Evolutionary conservation across 164 flowering plant species (phyloP).

Genomic region (Paratinospora sagittata): DNA sequence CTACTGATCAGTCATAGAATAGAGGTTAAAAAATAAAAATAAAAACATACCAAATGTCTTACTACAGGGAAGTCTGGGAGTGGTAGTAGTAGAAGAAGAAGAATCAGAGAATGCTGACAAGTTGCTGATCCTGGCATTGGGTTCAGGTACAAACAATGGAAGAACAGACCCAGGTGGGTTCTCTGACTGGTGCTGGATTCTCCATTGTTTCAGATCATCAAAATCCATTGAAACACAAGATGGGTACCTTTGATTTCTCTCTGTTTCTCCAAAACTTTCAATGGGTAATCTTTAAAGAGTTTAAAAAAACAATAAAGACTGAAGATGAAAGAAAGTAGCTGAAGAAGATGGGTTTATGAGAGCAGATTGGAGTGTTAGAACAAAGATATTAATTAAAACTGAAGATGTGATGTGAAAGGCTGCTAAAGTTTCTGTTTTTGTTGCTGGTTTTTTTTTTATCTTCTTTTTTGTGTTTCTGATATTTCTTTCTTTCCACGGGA

Average conservation of each 20-base stretch:
- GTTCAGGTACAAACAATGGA: conserved; percentile 60
- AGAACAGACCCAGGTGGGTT: conserved; percentile 36
- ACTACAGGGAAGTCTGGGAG: too few species aligned
- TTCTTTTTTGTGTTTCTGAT: too few species aligned
- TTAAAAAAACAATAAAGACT: background rate
- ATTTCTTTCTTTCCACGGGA: too few species aligned
- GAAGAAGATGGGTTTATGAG: background rate
- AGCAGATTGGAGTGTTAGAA: background rate
- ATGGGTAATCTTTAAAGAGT: background rate
- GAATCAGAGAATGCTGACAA: conserved; percentile 46
- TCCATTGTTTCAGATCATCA: too few species aligned
- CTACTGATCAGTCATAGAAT: too few species aligned
- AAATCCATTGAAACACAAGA: too few species aligned
- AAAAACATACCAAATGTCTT: too few species aligned
- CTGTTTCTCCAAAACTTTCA: conserved; percentile 32
- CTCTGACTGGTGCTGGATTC: conserved; percentile 43
- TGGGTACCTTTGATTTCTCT: conserved; percentile 71
- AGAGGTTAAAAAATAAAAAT: too few species aligned
- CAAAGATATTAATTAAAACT: too few species aligned
- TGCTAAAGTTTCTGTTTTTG: background rate
- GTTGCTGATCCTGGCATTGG: conserved; percentile 31
- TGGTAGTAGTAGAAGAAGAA: conserved; percentile 25
- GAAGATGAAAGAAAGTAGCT: background rate
- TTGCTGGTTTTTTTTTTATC: background rate
- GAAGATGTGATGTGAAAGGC: background rate